Evolutionary conservation across 2,329 filamentous ascomycete genomes (phyloP), one percentile per base, ranked within the genome.

Genomic region (Ceratocystis cubensis): DNA sequence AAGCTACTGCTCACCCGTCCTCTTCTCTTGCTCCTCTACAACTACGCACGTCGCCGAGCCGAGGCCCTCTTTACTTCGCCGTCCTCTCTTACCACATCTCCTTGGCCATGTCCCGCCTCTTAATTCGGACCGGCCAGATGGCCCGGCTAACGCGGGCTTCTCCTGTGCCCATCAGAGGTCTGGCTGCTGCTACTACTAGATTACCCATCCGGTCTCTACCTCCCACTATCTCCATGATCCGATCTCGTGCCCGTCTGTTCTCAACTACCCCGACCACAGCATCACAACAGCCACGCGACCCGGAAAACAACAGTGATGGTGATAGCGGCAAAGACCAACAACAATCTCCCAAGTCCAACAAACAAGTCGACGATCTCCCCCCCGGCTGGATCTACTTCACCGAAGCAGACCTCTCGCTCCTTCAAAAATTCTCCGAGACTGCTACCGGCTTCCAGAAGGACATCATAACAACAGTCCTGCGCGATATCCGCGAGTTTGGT

Each of bases 121-220:
- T 88, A 71, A 83, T 85, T 75, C 84, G 84, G 75, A 82, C 86
- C 75, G 83, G 84, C 78, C 82, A 84, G 75, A 77, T 88, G 74
- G 83, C 84, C 76, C 81, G 82, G 75, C 79, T 84, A 73, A 82
- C 83, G 68, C 82, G 81, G 75, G 77, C 81, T 17, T 22, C 46
- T 13, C 63, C 66, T 22, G 50, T 57, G 17, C 41, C 48, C 13
- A 61, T 28, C 13, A 56, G 66, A n/a, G 30, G 48, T 10, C 25
- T 46, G 22, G 8, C 22, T 50, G 15, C 41, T 33, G 15, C 48
- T 33, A 20, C 46, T 41, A 65, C 46, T 41, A 65, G 63, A 59
- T 46, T 33, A 64, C 61, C 63, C 46, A 22, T 33, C 3, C 62
- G 44, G 5, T n/a, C 30, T 30, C 66, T 45, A 50, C 66, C 72